phyloP scores from a whole-genome alignment of 2,329 filamentous ascomycete species.

The Fusarium sp. region DNA sequence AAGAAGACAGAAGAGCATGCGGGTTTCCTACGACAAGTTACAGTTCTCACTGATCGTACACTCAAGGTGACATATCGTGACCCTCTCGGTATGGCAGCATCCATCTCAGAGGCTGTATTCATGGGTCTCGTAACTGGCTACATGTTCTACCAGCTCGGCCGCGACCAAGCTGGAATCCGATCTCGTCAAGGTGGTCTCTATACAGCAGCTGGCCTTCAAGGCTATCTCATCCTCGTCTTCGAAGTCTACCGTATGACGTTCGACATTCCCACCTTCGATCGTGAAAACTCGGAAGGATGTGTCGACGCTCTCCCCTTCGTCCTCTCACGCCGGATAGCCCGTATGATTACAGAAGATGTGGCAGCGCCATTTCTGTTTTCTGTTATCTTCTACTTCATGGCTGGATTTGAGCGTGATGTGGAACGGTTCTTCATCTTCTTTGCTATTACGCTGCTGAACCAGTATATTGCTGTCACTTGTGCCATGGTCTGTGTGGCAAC shows the following conservation, averaged over 20 bases:
- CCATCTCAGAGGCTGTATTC: slow-evolving; percentile 73
- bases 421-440: slow-evolving; percentile 79
- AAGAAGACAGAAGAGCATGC: slow-evolving; percentile 57
- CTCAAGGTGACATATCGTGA: slow-evolving; percentile 80
- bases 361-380: slow-evolving; percentile 78
- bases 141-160: slow-evolving; percentile 74
- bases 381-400: slow-evolving; percentile 82
- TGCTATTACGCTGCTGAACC: slow-evolving; percentile 72
- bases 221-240: slow-evolving; percentile 80
- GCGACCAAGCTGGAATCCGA: slow-evolving; percentile 76
- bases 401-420: slow-evolving; percentile 73
- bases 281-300: slow-evolving; percentile 78
- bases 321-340: slow-evolving; percentile 74
- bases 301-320: slow-evolving; percentile 77
- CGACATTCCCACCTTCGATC: slow-evolving; percentile 81
- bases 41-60: slow-evolving; percentile 75
- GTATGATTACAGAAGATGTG: slow-evolving; percentile 77
- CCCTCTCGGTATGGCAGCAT: slow-evolving; percentile 78
- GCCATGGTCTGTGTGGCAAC: slow-evolving; percentile 75
- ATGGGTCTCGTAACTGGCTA: slow-evolving; percentile 81
- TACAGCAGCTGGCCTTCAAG: slow-evolving; percentile 76
- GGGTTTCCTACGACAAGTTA: slow-evolving; percentile 70
- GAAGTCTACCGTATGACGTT: slow-evolving; percentile 80
- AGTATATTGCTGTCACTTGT: slow-evolving; percentile 79
- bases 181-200: slow-evolving; percentile 80